These are phyloP conservation scores for Crassisporium funariophilum DNA, from an alignment of 768 basidiomycete genomes.

Conservation along the genomic window DNA sequence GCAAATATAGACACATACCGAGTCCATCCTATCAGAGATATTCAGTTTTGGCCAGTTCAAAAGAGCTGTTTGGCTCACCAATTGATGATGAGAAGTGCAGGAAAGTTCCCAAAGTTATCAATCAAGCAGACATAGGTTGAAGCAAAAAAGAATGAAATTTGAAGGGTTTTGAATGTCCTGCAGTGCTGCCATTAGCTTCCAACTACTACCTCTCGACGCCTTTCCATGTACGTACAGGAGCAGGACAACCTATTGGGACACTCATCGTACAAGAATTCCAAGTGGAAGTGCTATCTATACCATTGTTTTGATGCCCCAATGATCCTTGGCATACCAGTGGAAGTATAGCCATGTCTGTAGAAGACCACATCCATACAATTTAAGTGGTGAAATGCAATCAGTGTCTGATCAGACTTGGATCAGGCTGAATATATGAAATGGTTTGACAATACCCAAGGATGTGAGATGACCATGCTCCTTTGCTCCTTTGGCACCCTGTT, in stretches of 20 bases:
- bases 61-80: conserved; percentile 13
- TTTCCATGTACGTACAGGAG: too few species aligned
- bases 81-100: conserved; percentile 10
- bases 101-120: conserved; percentile 20
- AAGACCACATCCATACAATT: conserved; percentile 24
- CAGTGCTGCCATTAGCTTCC: too few species aligned
- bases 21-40: conserved; percentile 10
- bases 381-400: too few species aligned
- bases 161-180: conserved; percentile 21
- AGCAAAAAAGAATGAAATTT: conserved; percentile 18
- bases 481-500: too few species aligned
- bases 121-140: conserved; percentile 21
- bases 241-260: conserved; percentile 1
- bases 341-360: conserved; percentile 25
- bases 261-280: too few species aligned
- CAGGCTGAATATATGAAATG: too few species aligned
- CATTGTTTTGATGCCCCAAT: conserved; percentile 18
- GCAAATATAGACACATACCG: conserved; percentile 1
- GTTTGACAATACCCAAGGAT: too few species aligned
- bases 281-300: too few species aligned
- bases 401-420: too few species aligned
- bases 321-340: conserved; percentile 23
- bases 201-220: too few species aligned
- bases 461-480: too few species aligned
- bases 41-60: too few species aligned